phyloP scores from a whole-genome alignment of 305 asterid genomes.

The Fraxinus latifolia region DNA sequence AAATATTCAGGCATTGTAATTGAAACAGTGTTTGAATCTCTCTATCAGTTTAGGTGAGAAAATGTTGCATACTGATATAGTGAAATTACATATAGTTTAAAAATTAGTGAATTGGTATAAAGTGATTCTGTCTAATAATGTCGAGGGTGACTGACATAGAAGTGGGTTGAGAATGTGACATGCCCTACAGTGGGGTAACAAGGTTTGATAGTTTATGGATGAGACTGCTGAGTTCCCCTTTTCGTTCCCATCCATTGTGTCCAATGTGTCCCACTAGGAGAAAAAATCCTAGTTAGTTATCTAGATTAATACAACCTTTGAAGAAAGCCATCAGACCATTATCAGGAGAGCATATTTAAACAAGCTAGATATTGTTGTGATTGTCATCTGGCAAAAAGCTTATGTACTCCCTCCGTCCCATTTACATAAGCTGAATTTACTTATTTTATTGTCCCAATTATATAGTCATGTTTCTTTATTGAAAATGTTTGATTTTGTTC shows the following conservation, averaged over 20 bases:
- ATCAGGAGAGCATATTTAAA: neutral
- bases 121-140: neutral
- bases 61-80: neutral
- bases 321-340: neutral
- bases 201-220: neutral
- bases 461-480: no score
- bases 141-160: neutral
- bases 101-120: neutral
- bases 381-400: neutral
- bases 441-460: no score
- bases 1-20: neutral
- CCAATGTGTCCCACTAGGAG: neutral
- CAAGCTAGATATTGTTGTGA: neutral
- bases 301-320: neutral
- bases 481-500: no score
- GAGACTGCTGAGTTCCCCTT: neutral
- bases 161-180: neutral
- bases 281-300: neutral
- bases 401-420: neutral
- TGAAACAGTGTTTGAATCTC: neutral
- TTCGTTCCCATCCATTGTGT: neutral
- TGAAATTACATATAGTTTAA: neutral
- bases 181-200: neutral
- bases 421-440: no score
- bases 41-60: neutral